Evolutionary conservation across 2,329 filamentous ascomycete species (phyloP).

Genomic region (Plenodomus biglobosus): DNA sequence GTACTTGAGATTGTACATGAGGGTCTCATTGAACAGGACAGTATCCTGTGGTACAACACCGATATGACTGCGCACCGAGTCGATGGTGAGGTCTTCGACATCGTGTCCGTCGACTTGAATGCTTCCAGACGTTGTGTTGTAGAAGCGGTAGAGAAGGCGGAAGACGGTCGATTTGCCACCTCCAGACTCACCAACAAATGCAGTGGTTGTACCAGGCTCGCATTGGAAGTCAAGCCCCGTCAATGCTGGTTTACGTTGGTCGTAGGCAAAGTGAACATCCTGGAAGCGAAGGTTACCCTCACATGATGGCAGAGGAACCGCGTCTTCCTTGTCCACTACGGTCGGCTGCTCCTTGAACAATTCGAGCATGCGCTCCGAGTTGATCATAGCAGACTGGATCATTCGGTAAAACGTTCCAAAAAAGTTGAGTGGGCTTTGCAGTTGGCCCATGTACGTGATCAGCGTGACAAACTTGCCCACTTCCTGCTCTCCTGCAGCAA

Average conservation of each 20-base stretch:
- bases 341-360: constrained; percentile 95
- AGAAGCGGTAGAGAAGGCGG: constrained; percentile 93
- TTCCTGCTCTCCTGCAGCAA: constrained; percentile 61
- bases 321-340: constrained; percentile 74
- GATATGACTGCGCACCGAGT: constrained; percentile 87
- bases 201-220: constrained; percentile 86
- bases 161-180: constrained; percentile 97
- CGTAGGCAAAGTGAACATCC: constrained; percentile 88
- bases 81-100: constrained; percentile 84
- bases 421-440: constrained; percentile 70
- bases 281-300: constrained; percentile 83
- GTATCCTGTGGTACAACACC: constrained; percentile 97
- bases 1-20: constrained; percentile 95
- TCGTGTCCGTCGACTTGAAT: constrained; percentile 85
- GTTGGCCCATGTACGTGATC: constrained; percentile 72
- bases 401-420: constrained; percentile 94
- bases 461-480: constrained; percentile 71
- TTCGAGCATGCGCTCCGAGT: constrained; percentile 90
- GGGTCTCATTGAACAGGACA: constrained; percentile 87
- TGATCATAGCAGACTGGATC: constrained; percentile 96
- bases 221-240: constrained; percentile 84
- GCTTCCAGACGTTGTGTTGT: constrained; percentile 77
- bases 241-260: constrained; percentile 80
- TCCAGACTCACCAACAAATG: constrained; percentile 93
- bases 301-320: constrained; percentile 65